A percentile compares a stretch with the other conserved stretches of the same genome.
These are phyloP conservation scores for Dinochytrium kinnereticum DNA, from an alignment of 371 early-diverging fungal species.

Conservation along the genomic window DNA sequence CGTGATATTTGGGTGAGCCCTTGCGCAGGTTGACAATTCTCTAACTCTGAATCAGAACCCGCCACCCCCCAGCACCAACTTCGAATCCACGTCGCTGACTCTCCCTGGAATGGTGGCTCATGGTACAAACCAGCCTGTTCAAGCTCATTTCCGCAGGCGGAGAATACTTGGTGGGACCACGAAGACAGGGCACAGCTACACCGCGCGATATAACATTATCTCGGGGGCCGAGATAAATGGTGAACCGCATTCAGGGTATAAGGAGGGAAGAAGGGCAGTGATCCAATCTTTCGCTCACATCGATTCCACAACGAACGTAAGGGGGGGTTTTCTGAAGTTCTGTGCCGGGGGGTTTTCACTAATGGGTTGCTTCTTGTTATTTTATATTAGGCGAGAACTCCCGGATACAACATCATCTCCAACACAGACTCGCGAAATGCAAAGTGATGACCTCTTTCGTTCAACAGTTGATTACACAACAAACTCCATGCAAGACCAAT, in stretches of 20 bases:
- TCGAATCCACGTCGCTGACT: constrained; percentile 32
- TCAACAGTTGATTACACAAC: no score
- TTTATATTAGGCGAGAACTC: constrained; percentile 37
- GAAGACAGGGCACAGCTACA: constrained; percentile 9
- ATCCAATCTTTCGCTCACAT: constrained; percentile 43
- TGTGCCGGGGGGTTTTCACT: background rate
- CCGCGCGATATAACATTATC: constrained; percentile 43
- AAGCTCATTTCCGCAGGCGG: constrained; percentile 7
- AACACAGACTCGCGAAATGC: constrained; percentile 17
- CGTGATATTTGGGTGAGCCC: constrained; percentile 12
- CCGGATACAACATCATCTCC: constrained; percentile 43
- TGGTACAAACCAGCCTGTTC: constrained; percentile 11
- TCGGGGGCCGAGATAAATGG: constrained; percentile 35
- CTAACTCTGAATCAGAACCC: background rate
- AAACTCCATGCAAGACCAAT: no score
- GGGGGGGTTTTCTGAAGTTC: background rate
- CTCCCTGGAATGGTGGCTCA: constrained; percentile 33
- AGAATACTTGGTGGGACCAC: constrained; percentile 24
- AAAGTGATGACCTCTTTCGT: no score
- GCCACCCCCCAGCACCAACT: background rate
- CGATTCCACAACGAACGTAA: constrained; percentile 44
- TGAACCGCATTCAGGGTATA: constrained; percentile 42
- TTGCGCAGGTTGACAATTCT: background rate
- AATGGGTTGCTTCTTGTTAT: background rate
- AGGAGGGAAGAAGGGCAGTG: constrained; percentile 41